Evolutionary conservation across 257 asterid species (phyloP), one percentile per base, ranked within the genome.

Genomic region (Vinca minor): DNA sequence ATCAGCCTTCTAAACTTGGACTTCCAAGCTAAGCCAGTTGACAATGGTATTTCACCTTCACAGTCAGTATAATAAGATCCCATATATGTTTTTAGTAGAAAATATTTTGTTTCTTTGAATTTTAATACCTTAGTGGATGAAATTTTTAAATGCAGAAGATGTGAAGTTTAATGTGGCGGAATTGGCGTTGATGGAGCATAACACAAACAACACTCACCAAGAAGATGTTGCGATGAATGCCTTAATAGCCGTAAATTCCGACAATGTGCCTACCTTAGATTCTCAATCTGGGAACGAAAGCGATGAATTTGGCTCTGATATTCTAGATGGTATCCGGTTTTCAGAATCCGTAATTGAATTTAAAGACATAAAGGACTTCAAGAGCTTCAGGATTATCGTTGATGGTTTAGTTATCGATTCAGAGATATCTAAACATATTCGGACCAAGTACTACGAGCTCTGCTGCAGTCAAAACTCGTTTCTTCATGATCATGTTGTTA

Each of bases 401-500:
- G 77, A 81, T 26, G 91, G 89, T 42, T 34, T 78, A 46, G 38
- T 71, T 48, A 79, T 85, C 12, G 84, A 85, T 65, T 63, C 88
- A 0, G 82, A 80, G 70, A 67, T 85, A 44, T 79, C 87, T 7
- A 25, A 15, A 11, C 76, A 74, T 45, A 36, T 69, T 11, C 65
- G 78, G 42, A 52, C 4, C 18, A 84, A 83, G 59, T 88, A 85
- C 64, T 84, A 79, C 50, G 73, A 76, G 64, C 85, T 88, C 34
- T 88, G 96, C 59, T 44, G 74, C 76, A 73, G 81, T 42, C 86
- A 76, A 50, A 77, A 79, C 6, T 67, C 65, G 61, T 82, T 69
- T 67, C 87, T 88, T 66, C 96, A 88, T 4, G 64, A 63, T 55
- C 61, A 69, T 56, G 83, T 88, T 38, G 52, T 83, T 12, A 66